phyloP scores from a whole-genome alignment of 345 rosid genomes.

The Gossypium longicalyx region DNA sequence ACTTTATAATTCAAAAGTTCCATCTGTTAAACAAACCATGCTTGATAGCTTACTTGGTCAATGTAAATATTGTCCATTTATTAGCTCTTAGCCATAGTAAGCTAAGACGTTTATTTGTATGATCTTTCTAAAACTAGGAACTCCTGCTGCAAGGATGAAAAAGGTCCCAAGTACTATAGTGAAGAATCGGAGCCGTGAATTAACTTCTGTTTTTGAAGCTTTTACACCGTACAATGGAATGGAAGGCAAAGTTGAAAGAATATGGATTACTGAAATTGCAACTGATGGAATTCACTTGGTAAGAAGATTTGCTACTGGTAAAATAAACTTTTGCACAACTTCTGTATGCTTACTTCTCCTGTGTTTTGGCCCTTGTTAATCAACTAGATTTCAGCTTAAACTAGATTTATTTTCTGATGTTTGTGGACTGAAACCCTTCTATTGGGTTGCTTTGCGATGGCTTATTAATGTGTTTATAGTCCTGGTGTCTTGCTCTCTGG shows the following conservation, averaged over 20 bases:
- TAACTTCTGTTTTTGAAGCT: conserved; percentile 83
- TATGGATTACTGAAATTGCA: conserved; percentile 93
- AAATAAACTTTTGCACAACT: not conserved
- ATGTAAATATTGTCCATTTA: not conserved
- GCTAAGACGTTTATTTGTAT: not conserved
- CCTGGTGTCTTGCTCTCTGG: not conserved
- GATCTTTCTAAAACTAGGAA: conserved; percentile 43
- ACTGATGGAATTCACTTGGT: conserved; percentile 87
- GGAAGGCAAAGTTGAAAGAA: conserved; percentile 82
- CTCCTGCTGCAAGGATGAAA: conserved; percentile 98
- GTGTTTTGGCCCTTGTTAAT: not conserved
- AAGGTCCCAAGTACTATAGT: conserved; percentile 75
- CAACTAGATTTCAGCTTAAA: not conserved
- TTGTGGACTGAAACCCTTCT: not conserved
- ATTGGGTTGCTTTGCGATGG: not conserved
- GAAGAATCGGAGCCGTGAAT: conserved; percentile 87
- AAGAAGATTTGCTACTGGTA: conserved; percentile 20
- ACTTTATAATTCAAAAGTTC: not conserved
- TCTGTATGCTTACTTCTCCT: not conserved
- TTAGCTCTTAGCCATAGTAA: not conserved
- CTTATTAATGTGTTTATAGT: not conserved
- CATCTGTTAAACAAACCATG: not conserved
- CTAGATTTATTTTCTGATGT: not conserved
- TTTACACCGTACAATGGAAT: conserved; percentile 76
- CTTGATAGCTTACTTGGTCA: not conserved